Evolutionary conservation across 352 stramenopile species (phyloP).

Genomic region (Phytopythium boreale): DNA sequence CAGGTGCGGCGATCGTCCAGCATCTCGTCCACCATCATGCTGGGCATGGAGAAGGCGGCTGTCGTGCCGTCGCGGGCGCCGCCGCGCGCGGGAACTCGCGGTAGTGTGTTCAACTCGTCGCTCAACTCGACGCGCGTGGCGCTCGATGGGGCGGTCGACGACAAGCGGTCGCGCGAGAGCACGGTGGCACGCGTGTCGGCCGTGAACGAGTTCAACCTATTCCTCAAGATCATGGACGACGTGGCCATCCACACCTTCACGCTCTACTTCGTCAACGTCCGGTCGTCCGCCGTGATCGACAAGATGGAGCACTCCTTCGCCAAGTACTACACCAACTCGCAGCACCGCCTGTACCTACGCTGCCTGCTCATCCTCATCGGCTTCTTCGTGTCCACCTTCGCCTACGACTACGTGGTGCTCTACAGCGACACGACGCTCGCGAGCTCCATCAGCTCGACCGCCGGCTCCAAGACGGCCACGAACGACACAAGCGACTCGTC

Average conservation of each 20-base stretch:
- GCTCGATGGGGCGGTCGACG: conserved; percentile 21
- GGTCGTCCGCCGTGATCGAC: conserved; percentile 53
- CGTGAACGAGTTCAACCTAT: conserved; percentile 72
- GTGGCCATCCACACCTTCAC: conserved; percentile 77
- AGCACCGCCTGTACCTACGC: conserved; percentile 59
- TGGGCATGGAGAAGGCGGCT: conserved; percentile 23
- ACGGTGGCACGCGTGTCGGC: conserved; percentile 47
- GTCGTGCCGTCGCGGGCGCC: conserved; percentile 16
- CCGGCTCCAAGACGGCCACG: conserved; percentile 18
- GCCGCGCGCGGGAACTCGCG: conserved; percentile 2
- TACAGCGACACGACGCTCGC: conserved; percentile 27
- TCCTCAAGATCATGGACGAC: conserved; percentile 80
- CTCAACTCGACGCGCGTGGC: conserved; percentile 26
- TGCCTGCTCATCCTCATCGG: conserved; percentile 54
- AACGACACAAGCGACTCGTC: conserved; percentile 8
- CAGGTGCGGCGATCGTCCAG: conserved; percentile 39
- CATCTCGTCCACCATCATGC: conserved; percentile 35
- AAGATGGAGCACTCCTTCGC: conserved; percentile 81
- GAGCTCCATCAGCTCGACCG: conserved; percentile 26
- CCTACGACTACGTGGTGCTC: conserved; percentile 74
- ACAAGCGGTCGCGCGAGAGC: conserved; percentile 47
- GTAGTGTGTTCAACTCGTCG: conserved; percentile 20
- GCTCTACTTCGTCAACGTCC: conserved; percentile 83
- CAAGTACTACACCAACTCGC: conserved; percentile 75
- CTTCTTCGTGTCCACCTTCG: conserved; percentile 69